These are phyloP conservation scores for Melanomma pulvis-pyrius DNA, from an alignment of 495 filamentous ascomycete species.

Conservation along the genomic window DNA sequence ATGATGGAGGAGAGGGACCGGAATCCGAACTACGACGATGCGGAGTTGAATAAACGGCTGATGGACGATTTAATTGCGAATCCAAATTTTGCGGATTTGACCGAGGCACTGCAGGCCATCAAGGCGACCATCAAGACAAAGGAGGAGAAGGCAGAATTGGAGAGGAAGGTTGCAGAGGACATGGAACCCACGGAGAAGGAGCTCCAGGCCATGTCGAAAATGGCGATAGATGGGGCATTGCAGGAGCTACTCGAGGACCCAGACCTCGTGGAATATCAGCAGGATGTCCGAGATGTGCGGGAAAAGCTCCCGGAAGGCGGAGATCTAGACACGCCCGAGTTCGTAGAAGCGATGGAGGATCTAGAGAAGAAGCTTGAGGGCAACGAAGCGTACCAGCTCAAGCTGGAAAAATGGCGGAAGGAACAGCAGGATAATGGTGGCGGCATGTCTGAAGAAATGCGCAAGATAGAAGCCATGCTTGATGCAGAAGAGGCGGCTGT, in stretches of 20 bases:
- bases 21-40: conserved; percentile 28
- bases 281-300: conserved; percentile 6
- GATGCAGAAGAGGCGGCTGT: background rate
- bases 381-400: conserved; percentile 4
- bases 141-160: conserved; percentile 6
- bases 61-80: conserved; percentile 22
- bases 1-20: conserved; percentile 18
- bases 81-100: conserved; percentile 20
- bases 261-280: background rate
- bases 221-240: conserved; percentile 1
- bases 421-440: background rate
- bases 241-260: conserved; percentile 27
- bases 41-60: conserved; percentile 10
- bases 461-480: background rate
- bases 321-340: conserved; percentile 6
- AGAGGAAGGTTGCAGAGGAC: conserved; percentile 6
- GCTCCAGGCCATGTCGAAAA: background rate
- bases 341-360: background rate
- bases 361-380: conserved; percentile 8
- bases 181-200: conserved; percentile 13
- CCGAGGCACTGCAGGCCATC: conserved; percentile 11
- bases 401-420: background rate
- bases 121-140: background rate
- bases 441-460: background rate
- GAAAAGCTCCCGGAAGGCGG: background rate